Conservation (phyloP, 2,329 filamentous ascomycete genomes). For the Pseudopyrenochaeta lycopersici region DNA sequence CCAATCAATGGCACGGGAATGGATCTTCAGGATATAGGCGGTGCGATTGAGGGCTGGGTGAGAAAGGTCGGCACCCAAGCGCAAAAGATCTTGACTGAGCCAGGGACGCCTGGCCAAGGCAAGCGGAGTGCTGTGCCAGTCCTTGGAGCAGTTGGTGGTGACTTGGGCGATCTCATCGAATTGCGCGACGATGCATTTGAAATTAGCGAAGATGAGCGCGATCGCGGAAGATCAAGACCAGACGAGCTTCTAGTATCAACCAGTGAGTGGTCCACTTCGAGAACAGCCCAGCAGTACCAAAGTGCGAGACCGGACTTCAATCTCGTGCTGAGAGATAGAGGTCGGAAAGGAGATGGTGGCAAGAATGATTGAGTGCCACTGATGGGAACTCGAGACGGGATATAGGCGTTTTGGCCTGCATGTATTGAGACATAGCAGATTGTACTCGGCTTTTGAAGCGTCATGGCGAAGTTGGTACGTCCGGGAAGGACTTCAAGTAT, state of each 20-base stretch:
- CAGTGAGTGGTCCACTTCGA: slow-evolving; percentile 21
- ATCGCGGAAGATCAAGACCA: slow-evolving; percentile 34
- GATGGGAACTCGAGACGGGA: slow-evolving; percentile 2
- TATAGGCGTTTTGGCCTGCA: slow-evolving; percentile 14
- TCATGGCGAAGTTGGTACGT: slow-evolving; percentile 13
- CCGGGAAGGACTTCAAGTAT: background rate
- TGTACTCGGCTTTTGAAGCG: slow-evolving; percentile 10
- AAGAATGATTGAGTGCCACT: slow-evolving; percentile 41
- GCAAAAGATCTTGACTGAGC: slow-evolving; percentile 46
- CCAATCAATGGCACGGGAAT: slow-evolving; percentile 45
- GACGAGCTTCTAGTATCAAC: slow-evolving; percentile 23
- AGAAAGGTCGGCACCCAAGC: slow-evolving; percentile 78
- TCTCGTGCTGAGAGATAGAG: slow-evolving; percentile 39
- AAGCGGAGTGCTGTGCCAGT: slow-evolving; percentile 43
- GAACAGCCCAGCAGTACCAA: slow-evolving; percentile 36
- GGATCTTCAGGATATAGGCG: slow-evolving; percentile 81
- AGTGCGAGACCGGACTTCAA: slow-evolving; percentile 42
- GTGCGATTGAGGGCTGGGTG: slow-evolving; percentile 89
- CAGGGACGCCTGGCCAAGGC: slow-evolving; percentile 38
- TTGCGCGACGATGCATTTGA: slow-evolving; percentile 67
- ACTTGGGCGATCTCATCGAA: slow-evolving; percentile 74
- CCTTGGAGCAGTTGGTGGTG: slow-evolving; percentile 55
- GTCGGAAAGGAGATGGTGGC: slow-evolving; percentile 28
- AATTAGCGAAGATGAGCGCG: slow-evolving; percentile 44
- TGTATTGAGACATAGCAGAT: slow-evolving; percentile 6